Percentiles rank a stretch among this genome's conserved stretches.
phyloP scores from a whole-genome alignment of 495 filamentous ascomycete genomes.

The Symbiotaphrina buchneri region DNA sequence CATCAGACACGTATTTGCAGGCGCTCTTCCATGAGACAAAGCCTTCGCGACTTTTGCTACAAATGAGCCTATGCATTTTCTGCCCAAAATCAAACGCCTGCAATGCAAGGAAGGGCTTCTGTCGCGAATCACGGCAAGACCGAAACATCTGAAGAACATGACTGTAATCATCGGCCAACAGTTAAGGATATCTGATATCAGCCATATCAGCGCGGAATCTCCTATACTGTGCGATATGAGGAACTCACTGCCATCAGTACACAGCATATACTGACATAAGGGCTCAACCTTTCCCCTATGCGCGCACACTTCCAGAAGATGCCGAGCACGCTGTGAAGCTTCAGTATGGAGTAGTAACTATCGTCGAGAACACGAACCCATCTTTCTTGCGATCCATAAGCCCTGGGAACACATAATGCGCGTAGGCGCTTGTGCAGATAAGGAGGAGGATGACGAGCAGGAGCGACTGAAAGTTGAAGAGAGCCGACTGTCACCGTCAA shows the following conservation, averaged over 20 bases:
- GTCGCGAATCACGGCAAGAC: too few species aligned
- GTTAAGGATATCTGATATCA: too few species aligned
- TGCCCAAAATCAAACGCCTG: too few species aligned
- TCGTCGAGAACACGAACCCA: slow-evolving; percentile 28
- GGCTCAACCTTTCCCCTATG: slow-evolving; percentile 81
- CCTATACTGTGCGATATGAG: too few species aligned
- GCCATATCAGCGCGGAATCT: too few species aligned
- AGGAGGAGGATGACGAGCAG: slow-evolving; percentile 82
- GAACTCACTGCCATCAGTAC: slow-evolving; percentile 75
- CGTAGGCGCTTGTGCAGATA: slow-evolving; percentile 87
- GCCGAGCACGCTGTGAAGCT: slow-evolving; percentile 40
- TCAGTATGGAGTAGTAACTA: not conserved
- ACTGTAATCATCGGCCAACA: too few species aligned
- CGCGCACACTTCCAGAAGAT: slow-evolving; percentile 95
- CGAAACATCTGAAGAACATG: too few species aligned
- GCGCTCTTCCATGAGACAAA: too few species aligned
- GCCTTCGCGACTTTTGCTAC: too few species aligned
- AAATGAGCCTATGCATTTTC: too few species aligned
- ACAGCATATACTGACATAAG: slow-evolving; percentile 91
- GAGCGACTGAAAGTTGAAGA: slow-evolving; percentile 81
- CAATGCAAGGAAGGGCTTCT: too few species aligned
- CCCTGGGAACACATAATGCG: slow-evolving; percentile 72
- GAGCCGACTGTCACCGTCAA: slow-evolving; percentile 55
- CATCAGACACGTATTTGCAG: too few species aligned
- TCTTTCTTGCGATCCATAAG: slow-evolving; percentile 88